Percentiles rank a stretch among this genome's conserved stretches.
These are phyloP conservation scores for Cercospora sp. DNA, from an alignment of 2,329 filamentous ascomycete genomes.

Conservation along the genomic window DNA sequence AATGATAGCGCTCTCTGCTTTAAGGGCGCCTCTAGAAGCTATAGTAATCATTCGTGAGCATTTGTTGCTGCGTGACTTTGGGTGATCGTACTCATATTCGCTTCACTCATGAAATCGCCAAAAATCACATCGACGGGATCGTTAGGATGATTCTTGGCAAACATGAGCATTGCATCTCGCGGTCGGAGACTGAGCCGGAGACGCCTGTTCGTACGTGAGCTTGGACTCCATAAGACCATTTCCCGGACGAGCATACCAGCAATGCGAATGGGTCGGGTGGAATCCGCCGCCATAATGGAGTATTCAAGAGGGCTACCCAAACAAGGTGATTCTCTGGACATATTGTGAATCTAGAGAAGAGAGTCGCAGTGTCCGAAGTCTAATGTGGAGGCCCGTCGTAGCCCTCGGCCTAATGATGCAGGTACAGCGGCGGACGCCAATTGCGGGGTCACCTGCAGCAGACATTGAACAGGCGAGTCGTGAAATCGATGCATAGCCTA, in stretches of 20 bases:
- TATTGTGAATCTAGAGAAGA: neutral
- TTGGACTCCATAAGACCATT: neutral
- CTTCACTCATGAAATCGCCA: slow-evolving; percentile 52
- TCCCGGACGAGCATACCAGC: slow-evolving; percentile 26
- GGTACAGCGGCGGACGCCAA: neutral
- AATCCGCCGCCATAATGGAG: slow-evolving; percentile 28
- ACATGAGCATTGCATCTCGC: slow-evolving; percentile 41
- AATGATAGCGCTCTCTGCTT: slow-evolving; percentile 38
- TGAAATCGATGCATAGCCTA: neutral
- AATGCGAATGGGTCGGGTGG: slow-evolving; percentile 35
- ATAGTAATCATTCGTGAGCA: neutral
- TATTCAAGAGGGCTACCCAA: slow-evolving; percentile 24
- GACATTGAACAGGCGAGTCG: slow-evolving; percentile 6
- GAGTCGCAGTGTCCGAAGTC: neutral
- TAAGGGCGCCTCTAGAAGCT: slow-evolving; percentile 50
- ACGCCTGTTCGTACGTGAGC: slow-evolving; percentile 25
- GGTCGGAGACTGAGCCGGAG: slow-evolving; percentile 45
- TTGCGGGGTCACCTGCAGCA: slow-evolving; percentile 5
- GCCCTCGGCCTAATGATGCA: slow-evolving; percentile 8
- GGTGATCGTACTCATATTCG: slow-evolving; percentile 31
- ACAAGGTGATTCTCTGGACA: slow-evolving; percentile 22
- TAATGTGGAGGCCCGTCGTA: neutral
- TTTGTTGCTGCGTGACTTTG: slow-evolving; percentile 26
- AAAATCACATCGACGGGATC: slow-evolving; percentile 56
- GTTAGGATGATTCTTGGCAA: slow-evolving; percentile 34